Base-by-base conservation (phyloP, 202 grass and related monocot genomes). In the Hordeum pubiflorum region DNA sequence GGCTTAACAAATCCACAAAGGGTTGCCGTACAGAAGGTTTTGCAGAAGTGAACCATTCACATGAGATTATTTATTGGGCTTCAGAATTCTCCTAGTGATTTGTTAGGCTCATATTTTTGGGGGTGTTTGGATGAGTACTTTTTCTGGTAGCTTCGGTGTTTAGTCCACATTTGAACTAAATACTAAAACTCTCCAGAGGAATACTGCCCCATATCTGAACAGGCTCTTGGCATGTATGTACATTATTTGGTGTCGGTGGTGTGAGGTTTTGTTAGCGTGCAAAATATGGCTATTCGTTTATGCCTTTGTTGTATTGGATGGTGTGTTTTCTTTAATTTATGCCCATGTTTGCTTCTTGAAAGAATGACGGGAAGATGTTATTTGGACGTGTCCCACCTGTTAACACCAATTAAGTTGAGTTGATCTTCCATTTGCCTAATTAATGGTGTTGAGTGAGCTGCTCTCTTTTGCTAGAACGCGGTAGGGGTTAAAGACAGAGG, bases 1-100 rank as follows among this genome's bases (percentile, higher is more conserved):
- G 86, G 75, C 81, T 77, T 97, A 62, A 84, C 89, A 31, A 59
- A 84, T 85, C 72, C 82, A 24, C 91, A 97, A 72, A 89, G 69
- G 27, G 41, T 38, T 75, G 84, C 86, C 63, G 36, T 94, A 59
- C 83, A 82, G 62, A 87, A 85, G 60, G 62, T 92, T 84, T 75
- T 94, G 71, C 83, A 70, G 58, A 90, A 74, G n/a, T 93, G 63
- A 93, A 55, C 44, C 0, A 4, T 79, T 50, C 40, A 38, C 24
- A 26, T 84, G 91, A 79, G 46, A 55, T 54, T 34, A 63, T 75
- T 50, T 84, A 74, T 68, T 26, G 26, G 17, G 55, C 10, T 40
- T 17, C 31, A n/a, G 55, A 43, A 70, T 46, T 74, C 8, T 6
- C 50, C 2, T 29, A 60, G 80, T 0, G 7, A 64, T 56, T 65